Conservation (phyloP, 2,329 filamentous ascomycete species). For the Magnaporthales sp. region DNA sequence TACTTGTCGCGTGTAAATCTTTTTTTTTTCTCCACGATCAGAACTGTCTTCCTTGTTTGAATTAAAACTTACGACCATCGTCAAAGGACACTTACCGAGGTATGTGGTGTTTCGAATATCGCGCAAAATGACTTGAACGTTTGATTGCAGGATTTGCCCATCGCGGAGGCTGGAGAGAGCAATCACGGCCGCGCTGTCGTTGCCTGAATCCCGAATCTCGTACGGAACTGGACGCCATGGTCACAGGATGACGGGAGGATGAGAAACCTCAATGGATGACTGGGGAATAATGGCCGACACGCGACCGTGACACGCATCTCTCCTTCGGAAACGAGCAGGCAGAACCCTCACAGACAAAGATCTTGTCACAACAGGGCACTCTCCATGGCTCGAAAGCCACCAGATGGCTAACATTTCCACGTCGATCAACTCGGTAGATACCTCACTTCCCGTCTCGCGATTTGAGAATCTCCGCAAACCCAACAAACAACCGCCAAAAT, state of each 20-base stretch:
- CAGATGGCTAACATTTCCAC: conserved; percentile 47
- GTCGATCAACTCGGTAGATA: conserved; percentile 42
- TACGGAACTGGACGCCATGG: neutral
- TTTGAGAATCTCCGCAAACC: conserved; percentile 66
- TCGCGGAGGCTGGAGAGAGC: conserved; percentile 49
- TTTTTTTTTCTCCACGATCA: neutral
- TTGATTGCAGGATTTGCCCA: conserved; percentile 17
- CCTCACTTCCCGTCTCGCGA: conserved; percentile 52
- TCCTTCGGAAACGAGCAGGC: conserved; percentile 57
- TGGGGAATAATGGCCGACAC: conserved; percentile 18
- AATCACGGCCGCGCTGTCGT: conserved; percentile 34
- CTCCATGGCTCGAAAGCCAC: conserved; percentile 54
- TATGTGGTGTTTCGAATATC: conserved; percentile 9
- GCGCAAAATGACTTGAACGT: conserved; percentile 18
- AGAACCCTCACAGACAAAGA: conserved; percentile 48
- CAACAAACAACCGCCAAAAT: conserved; percentile 64
- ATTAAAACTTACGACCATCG: neutral
- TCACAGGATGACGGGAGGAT: conserved; percentile 9
- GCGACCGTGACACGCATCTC: conserved; percentile 49
- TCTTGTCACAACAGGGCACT: conserved; percentile 46
- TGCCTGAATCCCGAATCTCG: neutral
- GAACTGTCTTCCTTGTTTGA: neutral
- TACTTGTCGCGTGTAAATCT: neutral
- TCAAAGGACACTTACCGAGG: conserved; percentile 7
- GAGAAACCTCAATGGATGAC: neutral